Evolutionary conservation across 2,329 filamentous ascomycete genomes (phyloP), one percentile per base, ranked within the genome.

Genomic region (Calonectria multiphialidica): DNA sequence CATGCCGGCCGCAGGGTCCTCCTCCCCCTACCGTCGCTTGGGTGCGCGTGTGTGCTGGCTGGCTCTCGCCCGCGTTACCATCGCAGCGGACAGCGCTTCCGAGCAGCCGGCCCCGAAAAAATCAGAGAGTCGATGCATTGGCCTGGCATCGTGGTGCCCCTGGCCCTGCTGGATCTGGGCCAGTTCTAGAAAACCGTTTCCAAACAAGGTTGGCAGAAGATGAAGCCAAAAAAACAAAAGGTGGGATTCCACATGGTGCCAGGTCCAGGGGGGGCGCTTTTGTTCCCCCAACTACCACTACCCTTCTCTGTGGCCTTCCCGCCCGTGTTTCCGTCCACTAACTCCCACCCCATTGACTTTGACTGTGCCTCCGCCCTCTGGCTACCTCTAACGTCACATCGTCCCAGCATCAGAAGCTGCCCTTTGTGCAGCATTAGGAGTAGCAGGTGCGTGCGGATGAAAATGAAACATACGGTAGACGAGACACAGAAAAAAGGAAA

Each of bases 231-330:
- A 59, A 37, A 44, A 61, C 9, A 23, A 59, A 49, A 67, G 53
- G 65, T 68, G 65, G 40, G 65, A 68, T 68, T 68, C 65, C 65
- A 68, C 65, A 40, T 25, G 33, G n/a, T 68, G 42, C 65, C 53
- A 68, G 65, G 65, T 61, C 53, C 65, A 68, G 65, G 65, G 65
- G 65, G 42, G 65, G 65, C 53, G 42, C 37, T 18, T 44, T 66
- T 35, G 35, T 37, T 23, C 21, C 21, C 44, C 21, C n/a, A 23
- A 10, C 44, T 16, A 30, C 25, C 42, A 42, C 65, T 40, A 49
- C 30, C 28, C 50, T 49, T 1, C 53, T 66, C 53, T 67, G 33
- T 66, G 23, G 23, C 12, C 40, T 62, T 44, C 40, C 53, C 53
- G 35, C 53, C 53, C 53, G 53, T 25, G n/a, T 25, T 37, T 37